Percentiles rank a stretch among this genome's conserved stretches.
phyloP scores from a whole-genome alignment of 495 filamentous ascomycete genomes.

The Halenospora varia region DNA sequence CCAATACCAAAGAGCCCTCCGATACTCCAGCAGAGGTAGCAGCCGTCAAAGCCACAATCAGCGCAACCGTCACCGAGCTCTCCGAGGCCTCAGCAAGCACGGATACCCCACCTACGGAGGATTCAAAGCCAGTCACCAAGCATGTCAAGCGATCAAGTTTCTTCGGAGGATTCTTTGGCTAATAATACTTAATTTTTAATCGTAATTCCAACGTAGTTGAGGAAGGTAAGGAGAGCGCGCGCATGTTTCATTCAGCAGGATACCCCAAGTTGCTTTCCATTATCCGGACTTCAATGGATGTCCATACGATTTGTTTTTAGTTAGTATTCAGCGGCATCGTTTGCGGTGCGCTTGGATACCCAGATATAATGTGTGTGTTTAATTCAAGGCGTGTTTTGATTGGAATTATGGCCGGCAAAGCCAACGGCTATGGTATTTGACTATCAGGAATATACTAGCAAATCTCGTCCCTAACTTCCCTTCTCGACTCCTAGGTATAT shows the following conservation, averaged over 20 bases:
- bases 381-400: too few species aligned
- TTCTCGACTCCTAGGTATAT: neutral
- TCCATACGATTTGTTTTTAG: neutral
- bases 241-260: neutral
- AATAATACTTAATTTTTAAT: neutral
- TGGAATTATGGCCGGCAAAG: too few species aligned
- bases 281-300: neutral
- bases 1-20: neutral
- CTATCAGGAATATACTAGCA: too few species aligned
- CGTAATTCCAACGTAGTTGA: neutral
- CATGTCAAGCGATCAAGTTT: constrained; percentile 2
- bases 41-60: neutral
- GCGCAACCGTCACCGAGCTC: neutral
- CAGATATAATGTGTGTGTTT: too few species aligned
- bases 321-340: neutral
- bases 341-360: neutral
- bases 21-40: neutral
- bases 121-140: neutral
- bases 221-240: neutral
- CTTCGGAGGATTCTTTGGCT: constrained; percentile 1
- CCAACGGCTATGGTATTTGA: too few species aligned
- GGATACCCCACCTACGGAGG: neutral
- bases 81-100: neutral
- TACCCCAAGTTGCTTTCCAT: neutral
- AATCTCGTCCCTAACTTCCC: too few species aligned